Evolutionary conservation across 2,329 filamentous ascomycete genomes (phyloP).

Genomic region (Sporothrix protearum): DNA sequence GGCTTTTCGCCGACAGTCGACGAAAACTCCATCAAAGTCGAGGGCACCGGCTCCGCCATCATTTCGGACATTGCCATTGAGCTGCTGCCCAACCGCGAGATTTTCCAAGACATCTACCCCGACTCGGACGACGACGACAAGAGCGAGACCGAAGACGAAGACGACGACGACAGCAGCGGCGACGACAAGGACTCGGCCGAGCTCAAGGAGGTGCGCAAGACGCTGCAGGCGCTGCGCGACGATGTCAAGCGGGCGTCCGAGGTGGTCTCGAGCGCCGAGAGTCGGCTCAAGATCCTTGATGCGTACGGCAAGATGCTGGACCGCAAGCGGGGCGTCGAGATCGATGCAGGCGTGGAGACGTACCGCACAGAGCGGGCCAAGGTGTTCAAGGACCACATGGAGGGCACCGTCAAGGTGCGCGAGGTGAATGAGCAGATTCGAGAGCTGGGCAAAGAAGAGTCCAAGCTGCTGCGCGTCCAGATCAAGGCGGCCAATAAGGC

Average conservation of each 20-base stretch:
- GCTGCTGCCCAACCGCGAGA: slow-evolving; percentile 52
- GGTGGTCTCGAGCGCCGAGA: slow-evolving; percentile 35
- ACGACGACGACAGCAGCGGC: slow-evolving; percentile 31
- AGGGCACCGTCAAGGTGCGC: slow-evolving; percentile 35
- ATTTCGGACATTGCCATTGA: slow-evolving; percentile 62
- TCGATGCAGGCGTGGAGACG: slow-evolving; percentile 39
- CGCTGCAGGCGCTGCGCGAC: slow-evolving; percentile 35
- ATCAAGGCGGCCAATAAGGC: slow-evolving; percentile 35
- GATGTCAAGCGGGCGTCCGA: slow-evolving; percentile 35
- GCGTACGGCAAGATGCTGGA: slow-evolving; percentile 40
- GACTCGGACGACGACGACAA: slow-evolving; percentile 40
- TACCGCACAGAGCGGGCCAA: slow-evolving; percentile 45
- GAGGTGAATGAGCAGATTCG: slow-evolving; percentile 36
- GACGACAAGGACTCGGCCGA: slow-evolving; percentile 31
- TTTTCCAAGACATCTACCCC: slow-evolving; percentile 53
- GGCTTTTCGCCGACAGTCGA: slow-evolving; percentile 53
- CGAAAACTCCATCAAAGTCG: slow-evolving; percentile 57
- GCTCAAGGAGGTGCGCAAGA: slow-evolving; percentile 34
- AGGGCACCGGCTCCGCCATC: slow-evolving; percentile 54
- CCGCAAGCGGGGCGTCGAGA: slow-evolving; percentile 35
- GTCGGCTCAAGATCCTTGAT: slow-evolving; percentile 43
- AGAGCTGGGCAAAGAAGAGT: slow-evolving; percentile 36
- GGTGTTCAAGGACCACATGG: slow-evolving; percentile 42
- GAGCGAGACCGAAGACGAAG: slow-evolving; percentile 32
- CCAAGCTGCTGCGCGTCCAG: slow-evolving; percentile 33